Evolutionary conservation across 2,329 filamentous ascomycete species (phyloP), one percentile per base, ranked within the genome.

Genomic region (Balansia obtecta): DNA sequence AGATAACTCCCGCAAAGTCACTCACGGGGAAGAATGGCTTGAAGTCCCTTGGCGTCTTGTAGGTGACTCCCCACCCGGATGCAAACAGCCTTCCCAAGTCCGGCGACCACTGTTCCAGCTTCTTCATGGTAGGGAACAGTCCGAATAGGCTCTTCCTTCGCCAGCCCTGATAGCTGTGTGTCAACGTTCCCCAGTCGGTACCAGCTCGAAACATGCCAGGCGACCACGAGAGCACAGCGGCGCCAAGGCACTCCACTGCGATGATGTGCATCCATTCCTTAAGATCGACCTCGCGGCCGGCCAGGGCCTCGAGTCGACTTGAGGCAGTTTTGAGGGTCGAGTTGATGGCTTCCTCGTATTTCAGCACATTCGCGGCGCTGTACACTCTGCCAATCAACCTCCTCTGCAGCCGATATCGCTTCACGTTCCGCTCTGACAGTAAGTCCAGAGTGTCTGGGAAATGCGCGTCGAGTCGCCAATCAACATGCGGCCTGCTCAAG

Each of bases 231-330:
- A 78, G 60, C 0, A 77, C 73, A 2, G 69, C 60, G 1, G 73
- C 72, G 0, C 71, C 69, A 2, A 78, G 68, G 20, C 70, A 75
- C 53, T 78, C 75, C 32, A 78, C 72, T 1, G 68, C 69, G 16
- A 76, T 63, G 50, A 78, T 76, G 59, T 78, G 75, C 74, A 77
- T 77, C 75, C 75, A 78, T 49, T 75, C 70, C 47, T 72, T 73
- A 16, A 78, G 57, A 50, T 77, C 72, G 4, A 77, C 57, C 30
- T 69, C 64, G 1, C 59, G 56, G 0, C 71, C 71, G 0, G 65
- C 44, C 1, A 75, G 57, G 0, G 52, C 50, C 4, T 57, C 60
- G 0, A 78, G 55, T 27, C 65, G 67, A 2, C 61, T 51, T 1
- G 74, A 53, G 1, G 61, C 65, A 0, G 58, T 57, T 3, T 59